These are phyloP conservation scores for Ganoderma resinaceum DNA, from an alignment of 1,284 basidiomycete genomes.

Conservation along the genomic window DNA sequence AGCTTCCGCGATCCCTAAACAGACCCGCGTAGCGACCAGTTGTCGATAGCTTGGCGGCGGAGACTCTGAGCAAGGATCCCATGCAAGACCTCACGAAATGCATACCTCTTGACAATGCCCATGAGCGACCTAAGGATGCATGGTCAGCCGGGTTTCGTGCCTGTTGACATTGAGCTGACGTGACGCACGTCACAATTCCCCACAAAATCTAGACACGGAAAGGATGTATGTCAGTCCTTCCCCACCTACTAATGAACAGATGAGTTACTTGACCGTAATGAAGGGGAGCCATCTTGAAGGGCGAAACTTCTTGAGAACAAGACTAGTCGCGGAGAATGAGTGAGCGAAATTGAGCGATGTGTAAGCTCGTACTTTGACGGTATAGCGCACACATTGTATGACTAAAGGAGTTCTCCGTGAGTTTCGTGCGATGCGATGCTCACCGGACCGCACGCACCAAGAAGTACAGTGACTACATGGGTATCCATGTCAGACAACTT, in stretches of 20 bases:
- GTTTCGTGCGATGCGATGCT: not conserved
- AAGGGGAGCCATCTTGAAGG: constrained; percentile 43
- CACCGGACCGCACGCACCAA: constrained; percentile 50
- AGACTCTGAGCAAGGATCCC: not conserved
- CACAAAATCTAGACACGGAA: constrained; percentile 28
- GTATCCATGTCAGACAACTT: not conserved
- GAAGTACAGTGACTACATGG: constrained; percentile 67
- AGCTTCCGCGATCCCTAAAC: constrained; percentile 71
- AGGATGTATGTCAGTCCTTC: no score
- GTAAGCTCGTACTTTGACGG: constrained; percentile 56
- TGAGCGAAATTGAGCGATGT: not conserved
- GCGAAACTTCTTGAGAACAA: constrained; percentile 41
- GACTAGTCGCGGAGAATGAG: constrained; percentile 20
- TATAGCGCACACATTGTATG: constrained; percentile 66
- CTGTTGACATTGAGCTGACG: constrained; percentile 38
- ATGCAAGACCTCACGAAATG: constrained; percentile 9
- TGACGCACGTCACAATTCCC: constrained; percentile 30
- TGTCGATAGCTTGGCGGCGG: constrained; percentile 56
- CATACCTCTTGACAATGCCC: constrained; percentile 68
- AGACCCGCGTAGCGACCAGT: constrained; percentile 63
- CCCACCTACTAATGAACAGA: not conserved
- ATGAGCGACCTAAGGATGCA: constrained; percentile 55
- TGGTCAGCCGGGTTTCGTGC: not conserved
- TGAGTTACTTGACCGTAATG: constrained; percentile 31
- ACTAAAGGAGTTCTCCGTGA: constrained; percentile 41